Percentiles rank a stretch among this genome's conserved stretches.
These are phyloP conservation scores for Solanum paucissectum DNA, from an alignment of 257 asterid species.

Conservation along the genomic window DNA sequence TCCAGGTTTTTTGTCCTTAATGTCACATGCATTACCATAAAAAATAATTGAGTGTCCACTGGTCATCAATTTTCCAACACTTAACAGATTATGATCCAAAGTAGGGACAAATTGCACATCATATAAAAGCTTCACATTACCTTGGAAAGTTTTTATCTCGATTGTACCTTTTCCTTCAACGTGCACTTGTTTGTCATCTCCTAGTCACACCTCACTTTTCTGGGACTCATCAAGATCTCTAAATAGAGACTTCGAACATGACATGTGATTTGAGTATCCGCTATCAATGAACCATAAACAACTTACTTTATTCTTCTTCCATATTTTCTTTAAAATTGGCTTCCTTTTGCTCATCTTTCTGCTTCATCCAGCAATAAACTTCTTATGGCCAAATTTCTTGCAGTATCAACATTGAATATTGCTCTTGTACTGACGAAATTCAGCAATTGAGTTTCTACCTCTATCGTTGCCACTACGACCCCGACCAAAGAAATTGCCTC, in stretches of 20 bases:
- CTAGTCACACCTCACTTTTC: too few relatives aligned
- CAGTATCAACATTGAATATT: neutral
- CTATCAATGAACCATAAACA: neutral
- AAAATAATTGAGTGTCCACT: neutral
- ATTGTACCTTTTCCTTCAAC: neutral
- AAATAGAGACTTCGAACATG: neutral
- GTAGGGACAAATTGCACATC: neutral
- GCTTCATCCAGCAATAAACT: neutral
- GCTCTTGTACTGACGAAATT: neutral
- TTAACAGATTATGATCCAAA: conserved; percentile 1
- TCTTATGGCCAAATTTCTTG: neutral
- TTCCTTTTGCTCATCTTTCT: neutral
- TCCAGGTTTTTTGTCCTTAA: neutral
- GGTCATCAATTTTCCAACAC: conserved; percentile 1
- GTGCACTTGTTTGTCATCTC: neutral
- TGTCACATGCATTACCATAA: neutral
- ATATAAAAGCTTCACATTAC: neutral
- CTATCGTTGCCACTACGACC: neutral
- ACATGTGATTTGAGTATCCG: neutral
- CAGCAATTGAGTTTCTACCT: neutral
- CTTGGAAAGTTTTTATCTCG: neutral
- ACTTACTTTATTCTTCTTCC: neutral
- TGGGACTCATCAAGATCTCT: too few relatives aligned
- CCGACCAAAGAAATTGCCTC: neutral
- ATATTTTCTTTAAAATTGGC: neutral